Evolutionary conservation across 148 eudicot genomes (phyloP).

Genomic region (Rhododendron kiyosumense): DNA sequence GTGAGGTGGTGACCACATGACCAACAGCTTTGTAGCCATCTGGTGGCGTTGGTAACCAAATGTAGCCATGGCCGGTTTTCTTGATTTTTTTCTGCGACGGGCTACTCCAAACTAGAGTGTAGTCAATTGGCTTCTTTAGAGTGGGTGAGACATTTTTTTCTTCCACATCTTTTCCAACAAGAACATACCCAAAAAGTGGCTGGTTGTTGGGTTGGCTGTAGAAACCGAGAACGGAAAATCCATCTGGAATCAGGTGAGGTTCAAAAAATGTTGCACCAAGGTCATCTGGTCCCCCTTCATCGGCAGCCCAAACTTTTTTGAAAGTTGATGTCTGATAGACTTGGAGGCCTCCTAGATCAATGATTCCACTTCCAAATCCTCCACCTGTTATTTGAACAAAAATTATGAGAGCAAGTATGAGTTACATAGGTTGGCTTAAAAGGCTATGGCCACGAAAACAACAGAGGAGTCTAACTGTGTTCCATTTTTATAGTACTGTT

Average conservation of each 20-base stretch:
- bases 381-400: slow-evolving; percentile 6
- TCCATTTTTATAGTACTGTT: too few relatives aligned
- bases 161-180: slow-evolving; percentile 20
- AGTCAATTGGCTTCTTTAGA: slow-evolving; percentile 20
- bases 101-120: slow-evolving; percentile 26
- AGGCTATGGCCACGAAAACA: too few relatives aligned
- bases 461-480: neutral
- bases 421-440: neutral
- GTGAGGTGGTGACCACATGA: slow-evolving; percentile 24
- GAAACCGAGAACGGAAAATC: slow-evolving; percentile 25
- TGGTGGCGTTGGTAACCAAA: slow-evolving; percentile 34
- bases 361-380: slow-evolving; percentile 22
- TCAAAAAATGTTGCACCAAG: slow-evolving; percentile 27
- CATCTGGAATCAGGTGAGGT: slow-evolving; percentile 23
- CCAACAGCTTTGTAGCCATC: slow-evolving; percentile 28
- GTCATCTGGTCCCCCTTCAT: slow-evolving; percentile 25
- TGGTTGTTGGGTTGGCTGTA: slow-evolving; percentile 27
- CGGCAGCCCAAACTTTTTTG: slow-evolving; percentile 22
- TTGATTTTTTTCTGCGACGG: neutral
- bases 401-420: neutral
- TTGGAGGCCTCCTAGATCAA: slow-evolving; percentile 29
- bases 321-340: slow-evolving; percentile 19
- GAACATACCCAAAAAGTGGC: slow-evolving; percentile 26
- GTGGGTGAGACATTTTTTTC: neutral
- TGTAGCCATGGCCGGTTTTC: slow-evolving; percentile 13